Evolutionary conservation across 73 alveolate species (phyloP), one percentile per base, ranked within the genome.

Genomic region (Paraurostyla sp.): DNA sequence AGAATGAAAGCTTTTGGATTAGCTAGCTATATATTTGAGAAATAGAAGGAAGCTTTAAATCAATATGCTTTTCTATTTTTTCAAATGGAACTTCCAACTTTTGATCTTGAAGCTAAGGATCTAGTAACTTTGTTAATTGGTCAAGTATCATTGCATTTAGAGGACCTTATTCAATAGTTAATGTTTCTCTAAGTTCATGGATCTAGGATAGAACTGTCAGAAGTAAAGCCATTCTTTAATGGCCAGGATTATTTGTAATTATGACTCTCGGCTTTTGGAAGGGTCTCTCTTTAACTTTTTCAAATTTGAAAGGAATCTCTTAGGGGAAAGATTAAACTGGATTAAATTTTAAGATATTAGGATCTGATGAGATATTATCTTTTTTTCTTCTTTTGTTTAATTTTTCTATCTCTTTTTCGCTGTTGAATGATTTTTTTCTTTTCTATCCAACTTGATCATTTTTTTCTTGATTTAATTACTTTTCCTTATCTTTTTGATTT

Each of bases 161-260:
- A 2, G 82, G 82, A 6, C 82, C 82, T 38, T 65, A 35, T 22
- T 65, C 82, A 38, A 65, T 65, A 6, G 82, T 65, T 40, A 65
- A 38, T 2, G 82, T 7, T 0, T 65, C 56, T 36, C 25, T 65
- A 20, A 65, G 41, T 13, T 65, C 82, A 38, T 65, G 56, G 35
- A 65, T 33, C 25, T 65, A 38, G 41, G 82, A 38, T 15, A 65
- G 13, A 36, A 65, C 23, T 38, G 82, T 65, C 4, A 65, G 58
- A 13, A 65, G 36, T 11, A 58, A 65, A 23, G 54, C 82, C 6
- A 65, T 1, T 65, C 41, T 65, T n/a, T n/a, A n/a, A 11, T 56
- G 60, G 2, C 82, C 82, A 38, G 82, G 50, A 15, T 65, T 18
- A 38, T 65, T 58, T 40, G 82, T 65, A 15, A 38, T 11, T 1